These are phyloP conservation scores for Eucalyptus erythrocorys DNA, from an alignment of 345 rosid genomes.

Conservation along the genomic window DNA sequence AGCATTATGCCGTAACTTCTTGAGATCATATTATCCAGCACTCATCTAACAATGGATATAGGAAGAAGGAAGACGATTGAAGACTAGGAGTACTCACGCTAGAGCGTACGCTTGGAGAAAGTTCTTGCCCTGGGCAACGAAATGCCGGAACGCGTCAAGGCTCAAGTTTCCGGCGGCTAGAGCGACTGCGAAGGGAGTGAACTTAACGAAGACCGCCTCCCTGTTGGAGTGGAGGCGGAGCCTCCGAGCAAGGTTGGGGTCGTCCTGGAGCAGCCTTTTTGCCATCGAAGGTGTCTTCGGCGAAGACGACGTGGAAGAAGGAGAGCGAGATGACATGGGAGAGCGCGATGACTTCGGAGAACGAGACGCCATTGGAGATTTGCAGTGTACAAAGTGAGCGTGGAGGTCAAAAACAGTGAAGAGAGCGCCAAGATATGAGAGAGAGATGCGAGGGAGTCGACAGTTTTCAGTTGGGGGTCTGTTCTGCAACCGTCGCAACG, in stretches of 20 bases:
- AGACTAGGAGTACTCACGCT: conserved; percentile 41
- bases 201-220: conserved; percentile 54
- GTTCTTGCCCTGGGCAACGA: conserved; percentile 62
- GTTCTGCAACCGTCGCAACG: background rate
- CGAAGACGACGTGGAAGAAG: background rate
- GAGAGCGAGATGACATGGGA: background rate
- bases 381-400: background rate
- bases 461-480: background rate
- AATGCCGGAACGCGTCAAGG: conserved; percentile 53
- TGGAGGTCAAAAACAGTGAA: background rate
- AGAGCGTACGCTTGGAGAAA: conserved; percentile 79
- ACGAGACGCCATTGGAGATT: background rate
- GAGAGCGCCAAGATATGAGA: background rate
- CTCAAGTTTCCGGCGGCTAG: conserved; percentile 77
- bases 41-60: background rate
- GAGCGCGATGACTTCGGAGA: background rate
- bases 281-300: conserved; percentile 12
- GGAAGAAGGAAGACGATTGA: background rate
- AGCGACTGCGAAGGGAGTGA: conserved; percentile 59
- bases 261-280: conserved; percentile 8
- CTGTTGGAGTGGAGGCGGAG: conserved; percentile 61
- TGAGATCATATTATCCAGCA: background rate
- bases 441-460: background rate
- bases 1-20: background rate
- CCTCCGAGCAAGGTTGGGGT: conserved; percentile 45